These are phyloP conservation scores for Beauveria australis DNA, from an alignment of 2,329 filamentous ascomycete genomes.

Conservation along the genomic window DNA sequence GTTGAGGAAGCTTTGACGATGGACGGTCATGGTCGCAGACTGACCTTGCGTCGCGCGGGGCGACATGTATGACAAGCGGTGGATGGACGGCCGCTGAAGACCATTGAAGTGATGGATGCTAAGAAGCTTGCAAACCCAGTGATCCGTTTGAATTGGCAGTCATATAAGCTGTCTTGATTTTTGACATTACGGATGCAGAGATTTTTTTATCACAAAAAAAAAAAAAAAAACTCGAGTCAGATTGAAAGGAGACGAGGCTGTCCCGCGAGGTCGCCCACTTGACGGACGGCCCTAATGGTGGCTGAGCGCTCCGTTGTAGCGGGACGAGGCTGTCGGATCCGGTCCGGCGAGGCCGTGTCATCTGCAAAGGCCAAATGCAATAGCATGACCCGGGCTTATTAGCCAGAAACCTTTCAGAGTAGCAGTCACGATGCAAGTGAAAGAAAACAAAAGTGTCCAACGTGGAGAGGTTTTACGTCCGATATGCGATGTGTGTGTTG, in stretches of 20 bases:
- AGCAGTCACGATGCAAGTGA: too few relatives aligned
- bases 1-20: background rate
- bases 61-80: slow-evolving; percentile 22
- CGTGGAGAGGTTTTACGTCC: too few relatives aligned
- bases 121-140: background rate
- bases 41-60: slow-evolving; percentile 18
- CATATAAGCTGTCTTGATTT: background rate
- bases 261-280: background rate
- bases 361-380: background rate
- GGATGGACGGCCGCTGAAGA: slow-evolving; percentile 22
- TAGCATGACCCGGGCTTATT: background rate
- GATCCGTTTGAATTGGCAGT: background rate
- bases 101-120: slow-evolving; percentile 13
- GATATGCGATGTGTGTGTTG: too few relatives aligned
- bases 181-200: background rate
- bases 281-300: background rate
- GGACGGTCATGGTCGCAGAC: background rate
- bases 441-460: too few relatives aligned
- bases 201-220: background rate
- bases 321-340: background rate
- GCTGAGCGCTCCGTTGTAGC: background rate
- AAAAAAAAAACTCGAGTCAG: background rate
- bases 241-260: background rate
- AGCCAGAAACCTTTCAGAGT: too few relatives aligned
- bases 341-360: background rate